Evolutionary conservation across 73 alveolate genomes (phyloP).

Genomic region (Uronychia binucleata): DNA sequence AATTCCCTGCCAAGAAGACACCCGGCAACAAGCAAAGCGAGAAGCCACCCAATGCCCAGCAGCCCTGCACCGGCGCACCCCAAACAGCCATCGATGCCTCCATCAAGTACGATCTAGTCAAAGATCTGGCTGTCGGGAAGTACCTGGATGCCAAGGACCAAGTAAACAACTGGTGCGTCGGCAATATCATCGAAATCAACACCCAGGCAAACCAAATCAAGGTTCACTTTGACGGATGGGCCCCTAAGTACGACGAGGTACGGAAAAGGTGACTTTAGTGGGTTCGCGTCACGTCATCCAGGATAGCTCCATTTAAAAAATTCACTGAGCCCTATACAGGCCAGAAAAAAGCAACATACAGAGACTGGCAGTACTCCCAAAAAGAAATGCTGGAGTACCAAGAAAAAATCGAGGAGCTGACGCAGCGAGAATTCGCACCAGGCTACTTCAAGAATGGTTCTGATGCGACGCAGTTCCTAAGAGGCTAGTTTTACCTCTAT

Average conservation of each 20-base stretch:
- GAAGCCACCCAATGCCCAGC: background rate
- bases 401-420: constrained; percentile 1
- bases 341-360: constrained; percentile 44
- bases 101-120: constrained; percentile 9
- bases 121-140: constrained; percentile 19
- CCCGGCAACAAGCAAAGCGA: background rate
- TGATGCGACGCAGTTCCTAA: constrained; percentile 49
- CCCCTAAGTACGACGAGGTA: constrained; percentile 56
- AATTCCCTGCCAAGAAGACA: background rate
- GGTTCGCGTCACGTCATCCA: constrained; percentile 10
- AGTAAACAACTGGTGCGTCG: constrained; percentile 70
- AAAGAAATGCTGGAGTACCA: background rate
- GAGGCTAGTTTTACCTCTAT: constrained; percentile 70
- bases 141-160: constrained; percentile 62
- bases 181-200: constrained; percentile 44
- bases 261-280: background rate
- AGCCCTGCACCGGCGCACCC: background rate
- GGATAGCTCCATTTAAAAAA: constrained; percentile 60
- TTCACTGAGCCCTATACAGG: constrained; percentile 71
- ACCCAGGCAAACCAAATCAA: constrained; percentile 7
- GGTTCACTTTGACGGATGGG: constrained; percentile 67
- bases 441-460: background rate
- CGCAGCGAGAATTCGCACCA: background rate
- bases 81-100: background rate
- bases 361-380: constrained; percentile 46